Evolutionary conservation across 805 yeast genomes (phyloP), one percentile per base, ranked within the genome.

Genomic region (Nakazawaea molendinolei): DNA sequence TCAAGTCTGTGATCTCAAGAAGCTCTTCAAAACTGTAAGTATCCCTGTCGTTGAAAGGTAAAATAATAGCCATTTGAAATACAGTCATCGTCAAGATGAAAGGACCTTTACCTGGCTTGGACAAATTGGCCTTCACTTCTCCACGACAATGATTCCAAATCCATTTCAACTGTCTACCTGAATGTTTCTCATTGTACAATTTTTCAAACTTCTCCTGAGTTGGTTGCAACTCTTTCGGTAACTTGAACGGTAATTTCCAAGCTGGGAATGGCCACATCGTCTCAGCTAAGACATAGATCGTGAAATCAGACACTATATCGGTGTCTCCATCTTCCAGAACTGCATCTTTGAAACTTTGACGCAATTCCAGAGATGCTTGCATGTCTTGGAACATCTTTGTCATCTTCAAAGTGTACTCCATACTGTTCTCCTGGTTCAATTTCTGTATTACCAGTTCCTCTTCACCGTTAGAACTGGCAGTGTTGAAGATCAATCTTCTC

Each of bases 351-450:
- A 80, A 79, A 33, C 63, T 58, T n/a, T 52, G 44, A 48, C 78
- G 83, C 52, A 92, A 67, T 38, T 86, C 90, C 43, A 75, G 76
- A 0, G 95, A 85, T 3, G 90, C 74, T 48, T 82, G 74, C 67
- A 92, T 86, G 60, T 92, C 98, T 55, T 82, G 84, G 57, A 92
- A 89, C 99, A 92, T 92, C 49, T 87, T 85, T 16, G 95, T 84
- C 58, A 92, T 84, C 57, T 89, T 90, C 37, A 86, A 80, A 1
- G 97, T 89, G 57, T 90, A 92, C 53, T 92, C 97, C 54, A 80
- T 69, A 14, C 95, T 86, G 58, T 92, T 90, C 42, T 83, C 95
- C 40, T 83, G 82, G 55, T 87, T 94, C 46, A 92, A 70, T 50
- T 84, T 76, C 50, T 86, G 86, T 43, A 92, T 86, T 44, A 92